Evolutionary conservation across 495 filamentous ascomycete genomes (phyloP), one percentile per base, ranked within the genome.

Genomic region (Penicillium egyptiacum): DNA sequence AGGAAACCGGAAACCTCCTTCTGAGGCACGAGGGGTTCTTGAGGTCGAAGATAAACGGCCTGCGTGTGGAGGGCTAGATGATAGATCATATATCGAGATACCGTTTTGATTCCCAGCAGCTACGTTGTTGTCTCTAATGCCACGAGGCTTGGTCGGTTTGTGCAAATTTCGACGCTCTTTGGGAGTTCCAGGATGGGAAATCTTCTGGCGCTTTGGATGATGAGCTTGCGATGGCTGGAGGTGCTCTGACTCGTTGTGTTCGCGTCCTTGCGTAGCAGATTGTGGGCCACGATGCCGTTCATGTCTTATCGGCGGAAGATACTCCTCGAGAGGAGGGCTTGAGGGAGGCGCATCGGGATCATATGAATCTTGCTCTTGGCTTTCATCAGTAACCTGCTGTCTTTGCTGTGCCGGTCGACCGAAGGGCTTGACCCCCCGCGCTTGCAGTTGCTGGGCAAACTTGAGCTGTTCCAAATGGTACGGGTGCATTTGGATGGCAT

Each of bases 401-500:
- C 11, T 66, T 50, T 48, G 67, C 53, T 33, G 20, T 19, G 43
- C 9, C 20, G 50, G 35, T 10, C 37, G 50, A 30, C 50, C 35
- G 19, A 52, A 40, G 7, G 50, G 35, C 37, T 82, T 84, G 11
- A 90, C 57, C 0, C 87, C 86, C 33, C 85, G 74, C 5, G 81
- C 81, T 53, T 80, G 83, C 62, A 88, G 76, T 16, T 77, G 74
- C 7, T 69, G 80, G 17, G 76, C 75, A 62, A 88, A 88, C 53
- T 82, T 81, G 14, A 79, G 85, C 59, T 80, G 80, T 63, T 91
- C 88, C 12, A 89, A 60, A 4, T 83, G 66, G 62, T 90, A 90
- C 1, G 88, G 88, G 58, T 89, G 86, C 49, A 90, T 69, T 63
- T 92, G 89, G 31, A 90, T 90, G 3, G 87, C 83, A 53, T 89